Percentiles rank a stretch among this genome's conserved stretches.
Evolutionary conservation across 208 protist genomes (phyloP).

Genomic region (Leishmania amazonensis): DNA sequence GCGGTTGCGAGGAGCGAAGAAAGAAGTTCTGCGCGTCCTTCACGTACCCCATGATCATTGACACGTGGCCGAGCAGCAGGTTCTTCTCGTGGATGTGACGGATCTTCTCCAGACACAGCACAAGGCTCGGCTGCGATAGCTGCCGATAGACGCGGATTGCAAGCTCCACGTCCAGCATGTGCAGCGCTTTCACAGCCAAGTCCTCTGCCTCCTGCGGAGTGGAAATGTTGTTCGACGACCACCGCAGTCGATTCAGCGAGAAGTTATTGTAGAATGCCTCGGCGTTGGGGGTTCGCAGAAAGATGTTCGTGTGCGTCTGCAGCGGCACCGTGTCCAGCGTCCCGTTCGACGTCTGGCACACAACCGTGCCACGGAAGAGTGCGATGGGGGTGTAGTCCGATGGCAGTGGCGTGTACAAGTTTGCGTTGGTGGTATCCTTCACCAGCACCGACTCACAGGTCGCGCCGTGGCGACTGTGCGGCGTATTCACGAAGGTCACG

Average conservation of each 20-base stretch:
- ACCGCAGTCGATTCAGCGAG: slow-evolving; percentile 91
- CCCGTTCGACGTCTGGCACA: slow-evolving; percentile 78
- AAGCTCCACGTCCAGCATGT: slow-evolving; percentile 93
- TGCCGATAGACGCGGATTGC: slow-evolving; percentile 94
- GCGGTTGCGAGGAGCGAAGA: slow-evolving; percentile 89
- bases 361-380: slow-evolving; percentile 79
- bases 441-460: slow-evolving; percentile 82
- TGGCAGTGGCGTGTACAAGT: slow-evolving; percentile 76
- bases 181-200: slow-evolving; percentile 90
- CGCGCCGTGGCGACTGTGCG: slow-evolving; percentile 88
- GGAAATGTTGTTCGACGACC: slow-evolving; percentile 89
- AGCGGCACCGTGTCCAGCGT: slow-evolving; percentile 69
- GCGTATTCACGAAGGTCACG: slow-evolving; percentile 89
- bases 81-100: slow-evolving; percentile 94
- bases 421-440: slow-evolving; percentile 56
- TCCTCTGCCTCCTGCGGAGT: slow-evolving; percentile 78
- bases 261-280: slow-evolving; percentile 92
- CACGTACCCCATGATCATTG: slow-evolving; percentile 94
- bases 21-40: slow-evolving; percentile 94
- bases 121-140: slow-evolving; percentile 91
- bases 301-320: slow-evolving; percentile 73
- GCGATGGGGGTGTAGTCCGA: slow-evolving; percentile 73
- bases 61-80: slow-evolving; percentile 95
- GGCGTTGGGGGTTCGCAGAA: slow-evolving; percentile 46
- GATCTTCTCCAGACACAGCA: slow-evolving; percentile 93